Base-by-base conservation (phyloP, 2,329 filamentous ascomycete species). In the Trichoderma sp. region DNA sequence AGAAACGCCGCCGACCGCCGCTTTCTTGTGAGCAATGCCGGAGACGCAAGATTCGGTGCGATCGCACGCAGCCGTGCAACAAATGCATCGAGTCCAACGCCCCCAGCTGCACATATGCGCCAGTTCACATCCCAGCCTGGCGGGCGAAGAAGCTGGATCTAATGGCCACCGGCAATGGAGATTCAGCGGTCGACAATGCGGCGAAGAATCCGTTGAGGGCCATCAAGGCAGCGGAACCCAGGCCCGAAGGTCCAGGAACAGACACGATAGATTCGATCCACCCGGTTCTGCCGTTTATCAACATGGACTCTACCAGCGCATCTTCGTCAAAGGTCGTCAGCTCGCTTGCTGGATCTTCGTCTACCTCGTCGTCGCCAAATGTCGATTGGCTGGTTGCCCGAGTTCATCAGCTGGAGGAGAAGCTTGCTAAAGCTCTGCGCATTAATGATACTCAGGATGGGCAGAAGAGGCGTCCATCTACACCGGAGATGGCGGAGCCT, bases 1-100 rank as follows among this genome's bases (percentile, higher is more conserved):
- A 85, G 83, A 85, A 85, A 75, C 80, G 84, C 11, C 82, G 84
- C 69, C 81, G 84, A 21, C 85, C 84, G 41, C 82, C 85, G 3
- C 81, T 87, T 38, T 90, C 90, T 1, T 92, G 90, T 80, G 83
- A 86, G 77, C 85, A 90, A 59, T 93, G 91, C 79, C 85, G 91
- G 60, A 87, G 83, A 74, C 89, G 90, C 56, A 93, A 93, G 81
- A 88, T 92, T 75, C 86, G 87, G 64, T 93, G 91, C 79, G 88
- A 93, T 79, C 88, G 89, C 66, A 87, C 88, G 75, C 81, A 83
- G 7, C 91, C 91, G 1, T 93, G 91, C 79, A 86, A 85, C 76
- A 90, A 91, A 75, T 93, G 91, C 79, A 76, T 88, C n/a, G 87
- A 88, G 77, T 89, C 89, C 27, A 87, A 87, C 77, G 88, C 87